A percentile compares a stretch with the other conserved stretches of the same genome.
Conservation (phyloP, 495 filamentous ascomycete species). For the Aspergillus biplanus region DNA sequence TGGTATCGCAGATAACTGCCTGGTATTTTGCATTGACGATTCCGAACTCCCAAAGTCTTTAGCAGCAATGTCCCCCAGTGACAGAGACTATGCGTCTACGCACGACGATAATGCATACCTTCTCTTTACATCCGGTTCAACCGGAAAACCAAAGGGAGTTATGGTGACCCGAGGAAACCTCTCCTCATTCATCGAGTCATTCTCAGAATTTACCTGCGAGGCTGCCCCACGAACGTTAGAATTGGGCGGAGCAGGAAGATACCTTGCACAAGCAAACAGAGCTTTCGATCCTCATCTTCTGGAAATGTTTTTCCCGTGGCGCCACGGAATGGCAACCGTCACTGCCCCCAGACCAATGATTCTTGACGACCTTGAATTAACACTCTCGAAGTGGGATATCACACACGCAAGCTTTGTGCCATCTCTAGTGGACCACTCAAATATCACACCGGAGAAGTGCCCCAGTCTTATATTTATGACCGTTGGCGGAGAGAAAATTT, state of each 20-base stretch:
- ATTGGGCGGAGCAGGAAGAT: slow-evolving; percentile 37
- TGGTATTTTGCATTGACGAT: slow-evolving; percentile 36
- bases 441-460: slow-evolving; percentile 29
- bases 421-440: slow-evolving; percentile 34
- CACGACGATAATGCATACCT: slow-evolving; percentile 94
- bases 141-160: slow-evolving; percentile 96
- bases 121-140: slow-evolving; percentile 95
- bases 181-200: slow-evolving; percentile 48
- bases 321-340: slow-evolving; percentile 40
- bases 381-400: slow-evolving; percentile 65
- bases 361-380: slow-evolving; percentile 37
- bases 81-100: slow-evolving; percentile 39
- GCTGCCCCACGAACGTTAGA: slow-evolving; percentile 28
- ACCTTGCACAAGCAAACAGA: slow-evolving; percentile 38
- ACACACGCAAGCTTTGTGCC: slow-evolving; percentile 66
- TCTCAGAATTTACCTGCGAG: slow-evolving; percentile 33
- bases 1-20: slow-evolving; percentile 29
- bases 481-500: slow-evolving; percentile 51
- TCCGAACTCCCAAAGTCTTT: slow-evolving; percentile 30
- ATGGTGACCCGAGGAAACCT: slow-evolving; percentile 63
- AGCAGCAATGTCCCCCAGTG: slow-evolving; percentile 25
- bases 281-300: slow-evolving; percentile 43
- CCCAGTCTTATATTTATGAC: slow-evolving; percentile 42
- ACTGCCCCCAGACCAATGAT: slow-evolving; percentile 38
- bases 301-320: slow-evolving; percentile 44